Conservation (phyloP, 306 rosid species). For the Cucurbita ficifolia region DNA sequence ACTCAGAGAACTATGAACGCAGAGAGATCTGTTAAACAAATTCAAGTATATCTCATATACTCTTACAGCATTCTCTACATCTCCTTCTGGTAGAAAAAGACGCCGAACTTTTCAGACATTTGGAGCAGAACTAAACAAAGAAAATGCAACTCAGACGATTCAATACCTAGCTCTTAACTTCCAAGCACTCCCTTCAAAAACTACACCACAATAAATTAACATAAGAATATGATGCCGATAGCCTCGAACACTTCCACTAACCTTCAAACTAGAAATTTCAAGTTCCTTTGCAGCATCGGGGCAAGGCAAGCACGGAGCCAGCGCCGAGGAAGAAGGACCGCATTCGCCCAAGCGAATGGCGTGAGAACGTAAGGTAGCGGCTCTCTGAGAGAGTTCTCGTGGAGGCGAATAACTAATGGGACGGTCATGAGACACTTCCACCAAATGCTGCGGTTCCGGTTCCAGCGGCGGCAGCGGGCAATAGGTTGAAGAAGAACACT, state of each 20-base stretch:
- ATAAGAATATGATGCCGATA: background rate
- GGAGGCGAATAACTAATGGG: constrained; percentile 52
- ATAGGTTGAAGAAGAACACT: constrained; percentile 4
- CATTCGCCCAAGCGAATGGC: constrained; percentile 5
- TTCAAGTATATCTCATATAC: background rate
- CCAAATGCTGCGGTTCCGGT: constrained; percentile 1
- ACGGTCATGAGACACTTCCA: background rate
- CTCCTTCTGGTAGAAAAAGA: background rate
- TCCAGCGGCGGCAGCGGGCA: constrained; percentile 1
- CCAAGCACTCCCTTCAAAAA: background rate
- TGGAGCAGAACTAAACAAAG: background rate
- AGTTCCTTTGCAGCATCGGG: constrained; percentile 20
- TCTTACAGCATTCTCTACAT: background rate
- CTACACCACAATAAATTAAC: background rate
- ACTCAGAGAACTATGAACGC: background rate
- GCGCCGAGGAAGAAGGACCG: constrained; percentile 8
- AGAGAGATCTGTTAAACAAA: background rate
- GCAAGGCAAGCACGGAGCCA: constrained; percentile 11
- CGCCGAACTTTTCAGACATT: background rate
- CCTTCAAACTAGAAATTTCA: constrained; percentile 52
- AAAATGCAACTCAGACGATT: background rate
- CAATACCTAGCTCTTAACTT: background rate
- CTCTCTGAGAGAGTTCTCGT: constrained; percentile 59
- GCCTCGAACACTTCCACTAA: background rate
- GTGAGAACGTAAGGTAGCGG: constrained; percentile 3